A percentile compares a stretch with the other conserved stretches of the same genome.
Evolutionary conservation across 371 early-diverging fungal genomes (phyloP).

Genomic region (Mucor saturninus): DNA sequence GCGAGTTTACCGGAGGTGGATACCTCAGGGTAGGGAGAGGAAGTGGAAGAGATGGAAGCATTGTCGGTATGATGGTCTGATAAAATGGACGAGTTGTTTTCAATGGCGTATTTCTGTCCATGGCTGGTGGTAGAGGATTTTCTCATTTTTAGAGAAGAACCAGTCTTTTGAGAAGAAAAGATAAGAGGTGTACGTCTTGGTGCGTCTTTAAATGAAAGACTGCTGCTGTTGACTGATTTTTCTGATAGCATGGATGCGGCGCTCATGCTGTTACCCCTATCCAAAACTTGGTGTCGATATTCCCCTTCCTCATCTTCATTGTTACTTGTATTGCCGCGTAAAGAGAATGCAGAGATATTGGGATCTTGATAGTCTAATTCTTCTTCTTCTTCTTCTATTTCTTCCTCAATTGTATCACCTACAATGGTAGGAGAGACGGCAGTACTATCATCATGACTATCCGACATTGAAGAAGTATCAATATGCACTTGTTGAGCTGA

Average conservation of each 20-base stretch:
- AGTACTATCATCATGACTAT: not conserved
- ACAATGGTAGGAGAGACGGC: not conserved
- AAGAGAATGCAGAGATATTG: not conserved
- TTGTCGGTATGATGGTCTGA: constrained; percentile 6
- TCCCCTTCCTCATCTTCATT: too few species aligned
- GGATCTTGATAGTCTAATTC: not conserved
- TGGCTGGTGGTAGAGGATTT: not conserved
- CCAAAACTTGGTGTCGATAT: not conserved
- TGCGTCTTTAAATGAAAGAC: constrained; percentile 20
- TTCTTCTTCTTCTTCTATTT: constrained; percentile 5
- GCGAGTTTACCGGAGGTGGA: constrained; percentile 7
- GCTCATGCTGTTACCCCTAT: constrained; percentile 13
- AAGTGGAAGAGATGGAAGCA: constrained; percentile 7
- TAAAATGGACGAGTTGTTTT: constrained; percentile 6
- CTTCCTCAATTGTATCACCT: constrained; percentile 6
- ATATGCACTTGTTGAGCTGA: not conserved
- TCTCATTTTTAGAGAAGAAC: not conserved
- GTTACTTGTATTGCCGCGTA: not conserved
- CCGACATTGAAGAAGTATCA: not conserved
- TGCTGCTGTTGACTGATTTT: constrained; percentile 2
- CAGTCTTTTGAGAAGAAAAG: not conserved
- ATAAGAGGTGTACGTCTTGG: constrained; percentile 7
- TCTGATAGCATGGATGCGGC: constrained; percentile 10
- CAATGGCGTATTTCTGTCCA: not conserved
- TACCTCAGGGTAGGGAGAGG: constrained; percentile 4